Evolutionary conservation across 495 filamentous ascomycete genomes (phyloP).

Genomic region (Pyrenula aspistea): DNA sequence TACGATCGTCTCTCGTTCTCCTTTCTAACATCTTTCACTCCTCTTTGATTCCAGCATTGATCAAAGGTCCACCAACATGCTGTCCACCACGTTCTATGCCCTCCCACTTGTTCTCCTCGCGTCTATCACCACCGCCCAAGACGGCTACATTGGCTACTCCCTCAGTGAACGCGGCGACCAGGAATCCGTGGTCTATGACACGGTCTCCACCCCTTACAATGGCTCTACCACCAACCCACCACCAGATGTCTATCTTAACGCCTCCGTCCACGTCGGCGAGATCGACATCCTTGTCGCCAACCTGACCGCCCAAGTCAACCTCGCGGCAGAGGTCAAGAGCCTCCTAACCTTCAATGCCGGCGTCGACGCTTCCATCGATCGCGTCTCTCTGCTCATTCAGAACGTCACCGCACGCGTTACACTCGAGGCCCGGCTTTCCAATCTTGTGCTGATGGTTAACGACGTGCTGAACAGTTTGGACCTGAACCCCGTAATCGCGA

Average conservation of each 20-base stretch:
- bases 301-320: conserved; percentile 46
- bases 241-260: conserved; percentile 46
- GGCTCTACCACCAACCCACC: conserved; percentile 21
- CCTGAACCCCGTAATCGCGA: conserved; percentile 43
- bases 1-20: background rate
- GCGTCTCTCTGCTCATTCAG: conserved; percentile 37
- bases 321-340: conserved; percentile 42
- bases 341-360: conserved; percentile 45
- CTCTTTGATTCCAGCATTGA: no score
- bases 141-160: conserved; percentile 42
- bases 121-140: conserved; percentile 4
- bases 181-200: conserved; percentile 34
- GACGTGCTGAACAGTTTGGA: conserved; percentile 40
- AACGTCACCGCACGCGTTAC: conserved; percentile 43
- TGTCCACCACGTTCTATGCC: conserved; percentile 10
- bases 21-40: background rate
- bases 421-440: conserved; percentile 41
- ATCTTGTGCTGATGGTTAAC: conserved; percentile 42
- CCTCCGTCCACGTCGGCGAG: conserved; percentile 13
- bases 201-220: conserved; percentile 29
- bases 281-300: conserved; percentile 26
- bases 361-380: conserved; percentile 39
- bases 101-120: conserved; percentile 10
- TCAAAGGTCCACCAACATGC: background rate
- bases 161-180: conserved; percentile 35